phyloP scores from a whole-genome alignment of 164 flowering plant genomes.

The Magnolia changhungtana region DNA sequence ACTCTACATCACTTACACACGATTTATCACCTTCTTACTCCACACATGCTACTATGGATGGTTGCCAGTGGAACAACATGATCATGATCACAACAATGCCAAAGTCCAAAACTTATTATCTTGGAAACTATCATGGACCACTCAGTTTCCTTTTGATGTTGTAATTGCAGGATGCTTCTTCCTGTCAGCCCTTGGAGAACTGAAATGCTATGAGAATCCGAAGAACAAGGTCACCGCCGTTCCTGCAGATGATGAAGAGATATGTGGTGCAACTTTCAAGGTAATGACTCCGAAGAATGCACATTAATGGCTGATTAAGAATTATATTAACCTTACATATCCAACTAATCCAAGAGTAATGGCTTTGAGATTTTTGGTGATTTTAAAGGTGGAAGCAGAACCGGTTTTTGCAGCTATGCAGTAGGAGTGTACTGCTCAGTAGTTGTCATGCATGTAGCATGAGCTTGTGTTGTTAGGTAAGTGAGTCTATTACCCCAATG shows the following conservation, averaged over 20 bases:
- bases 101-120: background rate
- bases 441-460: background rate
- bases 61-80: background rate
- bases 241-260: slow-evolving; percentile 69
- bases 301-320: background rate
- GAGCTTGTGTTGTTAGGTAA: background rate
- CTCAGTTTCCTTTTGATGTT: background rate
- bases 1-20: too few relatives aligned
- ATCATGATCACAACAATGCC: background rate
- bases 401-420: slow-evolving; percentile 61
- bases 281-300: slow-evolving; percentile 20
- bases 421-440: slow-evolving; percentile 14
- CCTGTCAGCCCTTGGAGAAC: slow-evolving; percentile 41
- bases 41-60: background rate
- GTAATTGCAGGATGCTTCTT: slow-evolving; percentile 64
- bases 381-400: slow-evolving; percentile 78
- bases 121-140: background rate
- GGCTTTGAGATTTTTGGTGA: background rate
- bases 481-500: background rate
- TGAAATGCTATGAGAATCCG: slow-evolving; percentile 80
- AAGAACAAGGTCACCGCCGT: slow-evolving; percentile 66
- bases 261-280: slow-evolving; percentile 76
- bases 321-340: background rate
- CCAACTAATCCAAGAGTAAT: background rate
- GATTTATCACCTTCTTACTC: background rate